These are phyloP conservation scores for Ulota crispa DNA, from an alignment of 225 moss, liverwort and hornwort genomes.

Conservation along the genomic window DNA sequence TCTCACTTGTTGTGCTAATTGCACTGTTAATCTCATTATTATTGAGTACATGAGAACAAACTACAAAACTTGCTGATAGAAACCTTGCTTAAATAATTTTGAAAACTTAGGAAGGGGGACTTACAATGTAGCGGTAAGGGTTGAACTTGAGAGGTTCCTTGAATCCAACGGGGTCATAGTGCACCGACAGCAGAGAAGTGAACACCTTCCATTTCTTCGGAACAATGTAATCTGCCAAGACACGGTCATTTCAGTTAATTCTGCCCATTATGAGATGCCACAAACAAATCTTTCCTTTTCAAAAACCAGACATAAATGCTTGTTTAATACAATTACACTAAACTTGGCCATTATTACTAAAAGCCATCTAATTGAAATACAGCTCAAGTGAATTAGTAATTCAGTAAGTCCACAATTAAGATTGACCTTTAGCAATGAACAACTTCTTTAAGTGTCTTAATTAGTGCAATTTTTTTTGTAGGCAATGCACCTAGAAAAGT, in stretches of 20 bases:
- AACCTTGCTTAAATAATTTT: no score
- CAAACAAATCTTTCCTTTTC: neutral
- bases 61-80: no score
- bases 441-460: neutral
- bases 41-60: neutral
- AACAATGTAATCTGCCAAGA: conserved; percentile 32
- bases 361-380: neutral
- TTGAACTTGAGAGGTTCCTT: conserved; percentile 50
- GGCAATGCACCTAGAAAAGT: neutral
- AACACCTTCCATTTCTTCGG: conserved; percentile 63
- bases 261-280: neutral
- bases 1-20: no score
- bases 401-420: no score
- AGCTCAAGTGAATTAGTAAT: no score
- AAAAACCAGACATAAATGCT: neutral
- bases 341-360: neutral
- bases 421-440: no score
- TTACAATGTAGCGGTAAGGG: conserved; percentile 45
- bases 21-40: neutral
- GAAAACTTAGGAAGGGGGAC: neutral
- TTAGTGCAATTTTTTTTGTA: neutral
- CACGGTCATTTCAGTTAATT: neutral
- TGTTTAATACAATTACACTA: neutral
- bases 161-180: conserved; percentile 53
- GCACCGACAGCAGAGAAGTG: conserved; percentile 41